These are phyloP conservation scores for Cladobotryum protrusum DNA, from an alignment of 2,329 filamentous ascomycete genomes.

Conservation along the genomic window DNA sequence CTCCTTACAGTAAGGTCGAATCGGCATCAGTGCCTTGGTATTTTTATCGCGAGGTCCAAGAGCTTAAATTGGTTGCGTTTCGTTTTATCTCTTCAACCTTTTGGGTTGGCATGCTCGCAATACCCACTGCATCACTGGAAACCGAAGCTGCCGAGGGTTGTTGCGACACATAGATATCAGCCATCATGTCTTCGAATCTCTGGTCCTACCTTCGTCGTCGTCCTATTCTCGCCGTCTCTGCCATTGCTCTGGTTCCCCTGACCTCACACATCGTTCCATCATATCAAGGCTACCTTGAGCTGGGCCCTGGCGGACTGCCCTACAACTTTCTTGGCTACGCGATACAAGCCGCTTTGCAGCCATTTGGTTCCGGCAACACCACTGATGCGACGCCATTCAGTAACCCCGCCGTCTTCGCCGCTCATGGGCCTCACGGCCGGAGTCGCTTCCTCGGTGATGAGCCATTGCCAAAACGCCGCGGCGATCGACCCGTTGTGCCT, in stretches of 20 bases:
- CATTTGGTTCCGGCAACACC: slow-evolving; percentile 28
- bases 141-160: too few relatives aligned
- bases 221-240: slow-evolving; percentile 3
- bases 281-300: slow-evolving; percentile 35
- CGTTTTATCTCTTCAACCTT: too few relatives aligned
- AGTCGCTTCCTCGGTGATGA: slow-evolving; percentile 16
- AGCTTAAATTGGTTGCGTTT: too few relatives aligned
- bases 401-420: slow-evolving; percentile 14
- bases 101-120: too few relatives aligned
- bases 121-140: too few relatives aligned
- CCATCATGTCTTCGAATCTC: too few relatives aligned
- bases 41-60: too few relatives aligned
- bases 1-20: too few relatives aligned
- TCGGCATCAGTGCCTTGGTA: too few relatives aligned
- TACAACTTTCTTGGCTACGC: slow-evolving; percentile 38
- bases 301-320: slow-evolving; percentile 39
- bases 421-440: slow-evolving; percentile 21
- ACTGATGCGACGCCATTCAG: slow-evolving; percentile 23
- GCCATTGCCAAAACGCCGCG: slow-evolving; percentile 14
- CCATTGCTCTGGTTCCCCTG: slow-evolving; percentile 2
- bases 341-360: slow-evolving; percentile 27
- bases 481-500: slow-evolving; percentile 27
- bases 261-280: slow-evolving; percentile 20
- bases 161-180: too few relatives aligned
- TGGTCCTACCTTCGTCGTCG: not conserved